Percentiles rank a stretch among this genome's conserved stretches.
These are phyloP conservation scores for Lyophyllum shimeji DNA, from an alignment of 768 basidiomycete species.

Conservation along the genomic window DNA sequence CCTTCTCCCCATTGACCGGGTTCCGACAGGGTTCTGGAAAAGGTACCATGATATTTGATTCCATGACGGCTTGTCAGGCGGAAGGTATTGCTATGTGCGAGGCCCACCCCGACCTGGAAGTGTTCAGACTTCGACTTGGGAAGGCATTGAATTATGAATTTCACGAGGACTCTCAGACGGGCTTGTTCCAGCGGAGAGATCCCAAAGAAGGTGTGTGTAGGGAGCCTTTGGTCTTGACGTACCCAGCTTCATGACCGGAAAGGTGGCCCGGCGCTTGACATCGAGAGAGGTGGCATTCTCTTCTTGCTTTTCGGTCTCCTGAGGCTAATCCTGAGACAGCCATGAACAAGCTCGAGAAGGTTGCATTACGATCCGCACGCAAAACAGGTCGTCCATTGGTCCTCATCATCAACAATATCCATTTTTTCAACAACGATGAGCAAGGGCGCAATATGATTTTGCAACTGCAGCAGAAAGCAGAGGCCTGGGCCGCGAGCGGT, in stretches of 20 bases:
- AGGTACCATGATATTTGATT: slow-evolving; percentile 80
- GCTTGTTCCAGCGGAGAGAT: slow-evolving; percentile 79
- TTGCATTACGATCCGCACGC: slow-evolving; percentile 64
- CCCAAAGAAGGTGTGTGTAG: slow-evolving; percentile 65
- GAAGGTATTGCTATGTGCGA: slow-evolving; percentile 74
- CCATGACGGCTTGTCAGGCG: slow-evolving; percentile 73
- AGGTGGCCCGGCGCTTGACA: slow-evolving; percentile 78
- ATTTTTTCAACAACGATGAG: slow-evolving; percentile 75
- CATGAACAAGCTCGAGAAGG: slow-evolving; percentile 83
- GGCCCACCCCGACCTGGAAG: slow-evolving; percentile 84
- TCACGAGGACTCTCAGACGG: slow-evolving; percentile 79
- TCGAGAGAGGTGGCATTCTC: slow-evolving; percentile 62
- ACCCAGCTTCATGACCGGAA: background rate
- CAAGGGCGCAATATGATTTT: slow-evolving; percentile 77
- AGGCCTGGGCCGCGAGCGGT: slow-evolving; percentile 84
- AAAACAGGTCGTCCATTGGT: slow-evolving; percentile 68
- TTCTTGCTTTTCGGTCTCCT: background rate
- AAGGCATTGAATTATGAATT: slow-evolving; percentile 87
- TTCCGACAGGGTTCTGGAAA: slow-evolving; percentile 71
- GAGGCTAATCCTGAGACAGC: slow-evolving; percentile 37
- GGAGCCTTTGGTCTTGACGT: background rate
- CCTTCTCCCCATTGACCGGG: slow-evolving; percentile 7
- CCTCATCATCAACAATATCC: slow-evolving; percentile 78
- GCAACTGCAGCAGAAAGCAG: slow-evolving; percentile 84
- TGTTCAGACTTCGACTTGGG: slow-evolving; percentile 82